Base-by-base conservation (phyloP, 352 stramenopile species). In the Poterioochromonas sp. region DNA sequence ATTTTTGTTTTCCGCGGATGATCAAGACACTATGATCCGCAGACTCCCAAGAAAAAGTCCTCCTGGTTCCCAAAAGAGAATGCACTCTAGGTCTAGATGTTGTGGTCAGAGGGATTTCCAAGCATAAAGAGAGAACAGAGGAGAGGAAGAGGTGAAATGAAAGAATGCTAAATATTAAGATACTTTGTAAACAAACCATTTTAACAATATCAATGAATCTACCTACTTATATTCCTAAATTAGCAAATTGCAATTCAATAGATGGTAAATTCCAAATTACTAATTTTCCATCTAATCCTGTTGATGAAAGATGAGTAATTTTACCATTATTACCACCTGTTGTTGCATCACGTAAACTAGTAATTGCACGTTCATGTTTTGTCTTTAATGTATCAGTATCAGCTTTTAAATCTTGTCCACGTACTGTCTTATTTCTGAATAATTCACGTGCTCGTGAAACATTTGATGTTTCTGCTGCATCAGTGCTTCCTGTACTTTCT, bases 351-450 rank as follows among this genome's bases (percentile, higher is more conserved):
- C 0, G 20, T 49, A 87, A 79, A 43, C 76, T 77, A 76, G 79
- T 83, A 69, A 87, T 86, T 41, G 80, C 37, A 70, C 81, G 81
- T 40, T 82, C 71, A 74, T 87, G 84, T 76, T 80, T 62, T 39
- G 82, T 86, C 80, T 70, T 82, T 44, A 86, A 62, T 35, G 74
- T 69, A 62, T 76, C 73, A 53, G 65, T 58, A 76, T 73, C 78
- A 2, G 69, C 43, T 53, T 71, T 58, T 8, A 58, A 60, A 34
- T 81, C 47, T 70, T 85, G 73, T 12, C 82, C 82, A 29, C 82
- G 49, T 1, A 49, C 74, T 22, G 82, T 82, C 64, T 85, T 85
- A 22, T 69, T 78, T 60, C 84, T 77, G 82, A 85, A 85, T 49
- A 83, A 80, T 5, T 80, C 82, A 37, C 82, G 22, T 20, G 82